A percentile compares a stretch with the other conserved stretches of the same genome.
Evolutionary conservation across 805 yeast species (phyloP).

Genomic region (Nakazawaea ernobii): DNA sequence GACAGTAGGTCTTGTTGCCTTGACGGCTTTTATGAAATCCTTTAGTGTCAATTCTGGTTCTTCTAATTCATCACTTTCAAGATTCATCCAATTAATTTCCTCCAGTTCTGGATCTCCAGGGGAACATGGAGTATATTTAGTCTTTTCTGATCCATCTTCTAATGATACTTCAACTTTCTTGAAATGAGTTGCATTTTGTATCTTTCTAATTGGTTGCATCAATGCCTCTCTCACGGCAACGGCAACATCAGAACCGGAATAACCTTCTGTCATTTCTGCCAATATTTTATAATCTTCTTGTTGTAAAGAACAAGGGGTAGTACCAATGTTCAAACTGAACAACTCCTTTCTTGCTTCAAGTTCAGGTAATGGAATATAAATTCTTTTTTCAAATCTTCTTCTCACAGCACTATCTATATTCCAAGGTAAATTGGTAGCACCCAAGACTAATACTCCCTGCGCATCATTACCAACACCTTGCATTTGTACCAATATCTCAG

Average conservation of each 20-base stretch:
- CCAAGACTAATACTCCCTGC: conserved; percentile 85
- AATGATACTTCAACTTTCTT: conserved; percentile 47
- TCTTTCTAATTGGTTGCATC: conserved; percentile 96
- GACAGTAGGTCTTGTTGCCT: conserved; percentile 91
- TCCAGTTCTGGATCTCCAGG: conserved; percentile 89
- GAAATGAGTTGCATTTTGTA: conserved; percentile 95
- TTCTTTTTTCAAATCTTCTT: conserved; percentile 92
- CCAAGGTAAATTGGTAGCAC: conserved; percentile 99
- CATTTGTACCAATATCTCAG: conserved; percentile 95
- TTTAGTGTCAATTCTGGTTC: conserved; percentile 88
- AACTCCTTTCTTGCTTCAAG: conserved; percentile 85
- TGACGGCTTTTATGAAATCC: conserved; percentile 90
- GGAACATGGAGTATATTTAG: conserved; percentile 82
- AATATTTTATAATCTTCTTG: conserved; percentile 69
- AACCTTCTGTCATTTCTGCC: conserved; percentile 94
- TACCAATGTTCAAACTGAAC: conserved; percentile 92
- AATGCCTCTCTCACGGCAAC: conserved; percentile 95
- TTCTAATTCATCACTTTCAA: conserved; percentile 79
- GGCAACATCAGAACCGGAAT: conserved; percentile 95
- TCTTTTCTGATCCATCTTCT: conserved; percentile 27
- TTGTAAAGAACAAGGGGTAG: conserved; percentile 75
- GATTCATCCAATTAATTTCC: conserved; percentile 92
- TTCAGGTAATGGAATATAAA: conserved; percentile 93
- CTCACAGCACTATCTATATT: conserved; percentile 96
- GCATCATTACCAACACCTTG: conserved; percentile 98